A percentile compares a stretch with the other conserved stretches of the same genome.
These are phyloP conservation scores for Fimicolochytrium jonesii DNA, from an alignment of 192 early-diverging fungal species.

Conservation along the genomic window DNA sequence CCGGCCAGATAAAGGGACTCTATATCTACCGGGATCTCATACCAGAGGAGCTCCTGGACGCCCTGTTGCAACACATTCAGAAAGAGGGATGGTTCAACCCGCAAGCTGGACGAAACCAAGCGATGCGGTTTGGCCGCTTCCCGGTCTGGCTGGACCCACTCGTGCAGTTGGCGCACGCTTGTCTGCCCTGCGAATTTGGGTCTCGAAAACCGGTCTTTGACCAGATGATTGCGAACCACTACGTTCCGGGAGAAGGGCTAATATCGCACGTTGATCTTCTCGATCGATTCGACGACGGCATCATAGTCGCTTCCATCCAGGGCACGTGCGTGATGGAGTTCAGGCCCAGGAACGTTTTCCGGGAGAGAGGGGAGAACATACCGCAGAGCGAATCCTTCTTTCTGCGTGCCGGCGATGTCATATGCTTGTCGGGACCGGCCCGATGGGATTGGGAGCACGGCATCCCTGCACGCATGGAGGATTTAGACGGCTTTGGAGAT, in stretches of 20 bases:
- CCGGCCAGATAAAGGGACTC: no score
- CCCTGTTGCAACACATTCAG: slow-evolving; percentile 4
- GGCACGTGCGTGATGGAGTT: slow-evolving; percentile 42
- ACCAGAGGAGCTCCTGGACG: not conserved
- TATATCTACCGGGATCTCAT: no score
- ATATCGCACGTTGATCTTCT: slow-evolving; percentile 47
- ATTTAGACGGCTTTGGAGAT: slow-evolving; percentile 22
- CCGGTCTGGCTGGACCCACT: slow-evolving; percentile 2
- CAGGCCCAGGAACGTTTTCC: no score
- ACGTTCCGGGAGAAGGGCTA: slow-evolving; percentile 48
- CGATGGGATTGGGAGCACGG: slow-evolving; percentile 55
- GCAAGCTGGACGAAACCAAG: slow-evolving; percentile 16
- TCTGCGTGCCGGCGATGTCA: slow-evolving; percentile 44
- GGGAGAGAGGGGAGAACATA: not conserved
- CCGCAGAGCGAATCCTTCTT: not conserved
- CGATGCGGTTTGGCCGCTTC: slow-evolving; percentile 21
- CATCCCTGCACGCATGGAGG: slow-evolving; percentile 28
- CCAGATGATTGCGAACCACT: slow-evolving; percentile 56
- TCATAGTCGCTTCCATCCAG: slow-evolving; percentile 41
- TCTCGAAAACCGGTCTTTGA: slow-evolving; percentile 31
- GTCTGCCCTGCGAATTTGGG: not conserved
- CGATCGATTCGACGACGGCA: slow-evolving; percentile 46
- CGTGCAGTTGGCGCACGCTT: not conserved
- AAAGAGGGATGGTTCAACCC: slow-evolving; percentile 26
- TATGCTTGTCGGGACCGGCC: slow-evolving; percentile 42